Evolutionary conservation across 208 protist species (phyloP), one percentile per base, ranked within the genome.

Genomic region (Leishmania arabica): DNA sequence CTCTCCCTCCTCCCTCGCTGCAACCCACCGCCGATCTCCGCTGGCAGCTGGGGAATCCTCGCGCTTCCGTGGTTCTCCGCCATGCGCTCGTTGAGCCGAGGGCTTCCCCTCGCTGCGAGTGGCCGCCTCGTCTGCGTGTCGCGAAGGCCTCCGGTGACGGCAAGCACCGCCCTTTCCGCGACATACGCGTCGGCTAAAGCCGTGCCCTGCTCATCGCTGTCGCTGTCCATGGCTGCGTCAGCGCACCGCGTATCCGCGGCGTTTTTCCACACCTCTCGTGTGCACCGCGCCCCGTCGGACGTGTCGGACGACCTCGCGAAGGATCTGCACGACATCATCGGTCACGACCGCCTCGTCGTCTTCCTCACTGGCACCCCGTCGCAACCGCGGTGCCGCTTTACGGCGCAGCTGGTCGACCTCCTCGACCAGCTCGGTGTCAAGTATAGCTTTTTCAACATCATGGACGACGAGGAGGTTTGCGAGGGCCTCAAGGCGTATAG

Each of bases 341-440:
- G 89, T 4, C 82, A 90, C 74, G 89, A 95, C 78, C 88, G 90
- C 53, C 53, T 98, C 9, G 93, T 99, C 51, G 66, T 97, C 13
- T 98, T 99, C 78, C 91, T 99, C 65, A 99, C 97, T 0, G 97
- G 97, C 37, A 95, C 91, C 2, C 95, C 97, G 4, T 78, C 91
- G 73, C 72, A 88, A 56, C 97, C 97, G 37, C 88, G 92, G 17
- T 99, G 97, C 87, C 89, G 95, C 73, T 99, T 99, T 79, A 97
- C 93, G 2, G 84, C 90, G 70, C 89, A 91, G 76, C 91, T 97
- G 40, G 89, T 97, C 15, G 92, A 97, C 37, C 84, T 98, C 19
- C 70, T 99, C 66, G 71, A 90, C 13, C 89, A 97, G 78, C 78
- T 95, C 15, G 90, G 88, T 5, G 75, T 98, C 37, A 79, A 89